Evolutionary conservation across 2,329 filamentous ascomycete species (phyloP), one percentile per base, ranked within the genome.

Genomic region (Colletotrichum acutatum): DNA sequence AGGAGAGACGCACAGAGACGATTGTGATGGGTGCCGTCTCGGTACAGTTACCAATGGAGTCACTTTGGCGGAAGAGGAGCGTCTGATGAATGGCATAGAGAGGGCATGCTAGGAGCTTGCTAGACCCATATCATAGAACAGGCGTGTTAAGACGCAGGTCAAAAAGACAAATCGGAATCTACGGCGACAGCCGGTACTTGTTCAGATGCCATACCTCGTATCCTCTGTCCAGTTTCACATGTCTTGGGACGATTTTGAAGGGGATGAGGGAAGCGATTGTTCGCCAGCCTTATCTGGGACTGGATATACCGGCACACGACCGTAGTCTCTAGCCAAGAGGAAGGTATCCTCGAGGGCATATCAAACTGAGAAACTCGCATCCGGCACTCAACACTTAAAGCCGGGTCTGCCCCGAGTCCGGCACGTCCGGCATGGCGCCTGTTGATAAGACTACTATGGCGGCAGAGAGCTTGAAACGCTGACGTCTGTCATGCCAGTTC

Each of bases 381-480:
- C 32, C 32, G 8, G 32, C 8, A 34, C 32, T 34, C 37, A 42
- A 42, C 14, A 42, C 5, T 6, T 6, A 16, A 5, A 42, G 0
- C 37, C 14, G 14, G 37, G 6, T 42, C 37, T 42, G 14, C 5
- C 5, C 37, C 2, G 5, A 42, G 12, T 42, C 37, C 37, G 34
- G 37, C 37, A 42, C 14, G 5, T 42, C 37, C 37, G 34, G 37
- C 14, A 7, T 2, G 14, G 6, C 12, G 37, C 12, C 34, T 37
- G 14, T 2, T 42, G 14, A 1, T 16, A 12, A 16, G 37, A 42
- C 49, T 30, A 14, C 46, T 53, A 52, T 12, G 30, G 28, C 9
- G 42, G n/a, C 5, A 42, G 37, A 49, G 6, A 49, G 42, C 42
- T 26, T 67, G 68, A 68, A 56, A 71, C 68, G 14, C 19, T 52